phyloP scores from a whole-genome alignment of 148 eudicot genomes.

The Camellia japonica region DNA sequence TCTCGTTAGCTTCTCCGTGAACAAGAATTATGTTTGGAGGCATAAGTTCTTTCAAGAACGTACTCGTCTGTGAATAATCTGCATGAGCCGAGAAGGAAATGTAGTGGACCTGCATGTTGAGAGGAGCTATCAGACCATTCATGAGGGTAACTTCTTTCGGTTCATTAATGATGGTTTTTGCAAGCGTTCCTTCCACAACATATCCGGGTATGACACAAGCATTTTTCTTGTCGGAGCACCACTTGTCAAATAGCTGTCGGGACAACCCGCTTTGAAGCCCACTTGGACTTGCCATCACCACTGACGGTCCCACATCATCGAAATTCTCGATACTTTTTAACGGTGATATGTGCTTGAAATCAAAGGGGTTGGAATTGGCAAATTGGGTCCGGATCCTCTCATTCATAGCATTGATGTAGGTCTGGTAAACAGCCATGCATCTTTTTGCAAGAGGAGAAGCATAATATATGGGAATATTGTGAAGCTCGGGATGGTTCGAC shows the following conservation, averaged over 20 bases:
- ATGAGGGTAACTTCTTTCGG: conserved; percentile 90
- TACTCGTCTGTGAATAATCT: conserved; percentile 77
- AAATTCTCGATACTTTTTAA: conserved; percentile 77
- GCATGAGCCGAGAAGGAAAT: conserved; percentile 98
- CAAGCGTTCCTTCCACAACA: conserved; percentile 86
- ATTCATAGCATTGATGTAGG: conserved; percentile 92
- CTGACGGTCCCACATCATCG: conserved; percentile 78
- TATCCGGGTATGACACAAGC: conserved; percentile 94
- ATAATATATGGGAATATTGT: conserved; percentile 81
- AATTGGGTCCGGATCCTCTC: conserved; percentile 86
- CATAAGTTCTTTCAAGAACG: conserved; percentile 83
- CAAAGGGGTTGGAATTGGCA: conserved; percentile 84
- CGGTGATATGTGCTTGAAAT: conserved; percentile 80
- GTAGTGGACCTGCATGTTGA: conserved; percentile 84
- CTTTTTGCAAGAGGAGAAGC: conserved; percentile 95
- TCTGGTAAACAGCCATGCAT: conserved; percentile 94
- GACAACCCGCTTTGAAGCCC: conserved; percentile 93
- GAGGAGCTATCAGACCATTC: conserved; percentile 79
- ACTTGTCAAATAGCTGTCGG: conserved; percentile 85
- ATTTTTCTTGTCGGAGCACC: conserved; percentile 88
- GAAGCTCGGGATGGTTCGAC: conserved; percentile 91
- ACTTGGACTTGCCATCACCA: conserved; percentile 94
- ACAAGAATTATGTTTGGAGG: conserved; percentile 91
- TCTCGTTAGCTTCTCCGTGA: conserved; percentile 91
- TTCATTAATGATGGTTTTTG: conserved; percentile 84